Conservation (phyloP, 768 basidiomycete species). For the Mycena rebaudengoi region DNA sequence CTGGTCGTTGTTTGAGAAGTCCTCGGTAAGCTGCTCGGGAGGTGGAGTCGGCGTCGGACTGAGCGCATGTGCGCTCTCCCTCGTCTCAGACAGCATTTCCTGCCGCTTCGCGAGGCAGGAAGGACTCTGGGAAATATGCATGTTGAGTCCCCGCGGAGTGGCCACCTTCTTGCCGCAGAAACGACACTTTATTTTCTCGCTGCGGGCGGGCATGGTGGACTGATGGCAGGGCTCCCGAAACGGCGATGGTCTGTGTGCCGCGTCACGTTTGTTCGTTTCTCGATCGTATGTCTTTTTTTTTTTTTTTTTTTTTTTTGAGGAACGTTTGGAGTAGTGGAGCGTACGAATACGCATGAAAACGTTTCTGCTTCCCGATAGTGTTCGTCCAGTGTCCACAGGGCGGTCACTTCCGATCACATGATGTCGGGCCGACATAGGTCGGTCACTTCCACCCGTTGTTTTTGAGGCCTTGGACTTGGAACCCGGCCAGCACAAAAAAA, state of each 20-base stretch:
- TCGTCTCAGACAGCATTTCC: background rate
- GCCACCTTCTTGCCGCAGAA: background rate
- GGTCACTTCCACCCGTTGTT: no score
- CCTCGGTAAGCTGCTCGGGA: background rate
- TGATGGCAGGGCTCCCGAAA: no score
- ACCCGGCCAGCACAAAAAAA: no score
- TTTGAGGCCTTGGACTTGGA: no score
- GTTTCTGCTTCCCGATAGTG: no score
- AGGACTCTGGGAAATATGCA: conserved; percentile 3
- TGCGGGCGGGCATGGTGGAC: background rate
- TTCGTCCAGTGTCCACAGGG: no score
- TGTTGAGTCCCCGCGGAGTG: background rate
- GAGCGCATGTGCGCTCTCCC: background rate
- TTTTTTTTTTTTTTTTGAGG: no score
- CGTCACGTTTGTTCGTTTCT: background rate
- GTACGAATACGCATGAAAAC: no score
- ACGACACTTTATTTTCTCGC: background rate
- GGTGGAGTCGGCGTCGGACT: background rate
- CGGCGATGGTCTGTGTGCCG: background rate
- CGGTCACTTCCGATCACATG: no score
- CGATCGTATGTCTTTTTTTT: background rate
- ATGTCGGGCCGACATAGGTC: no score
- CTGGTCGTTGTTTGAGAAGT: background rate
- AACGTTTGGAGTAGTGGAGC: no score
- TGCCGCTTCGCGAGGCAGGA: conserved; percentile 1